Conservation (phyloP, 805 yeast genomes). For the Tetrapisispora phaffii region DNA sequence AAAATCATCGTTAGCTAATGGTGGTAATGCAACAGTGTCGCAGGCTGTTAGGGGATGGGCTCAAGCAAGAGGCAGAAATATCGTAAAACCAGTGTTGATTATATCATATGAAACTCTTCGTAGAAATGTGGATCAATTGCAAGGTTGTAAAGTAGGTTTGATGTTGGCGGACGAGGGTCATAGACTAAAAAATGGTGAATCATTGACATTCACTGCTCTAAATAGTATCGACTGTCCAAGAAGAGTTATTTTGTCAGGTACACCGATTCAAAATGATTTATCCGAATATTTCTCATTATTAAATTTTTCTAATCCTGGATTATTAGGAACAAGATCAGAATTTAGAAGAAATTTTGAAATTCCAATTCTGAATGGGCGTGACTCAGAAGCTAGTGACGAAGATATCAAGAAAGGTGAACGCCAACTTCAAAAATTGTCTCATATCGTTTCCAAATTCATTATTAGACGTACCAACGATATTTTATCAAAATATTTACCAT, state of each 20-base stretch:
- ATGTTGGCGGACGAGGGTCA: constrained; percentile 84
- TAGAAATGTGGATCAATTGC: constrained; percentile 67
- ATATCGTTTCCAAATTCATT: constrained; percentile 76
- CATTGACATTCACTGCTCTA: constrained; percentile 79
- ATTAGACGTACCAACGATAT: constrained; percentile 94
- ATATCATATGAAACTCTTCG: constrained; percentile 91
- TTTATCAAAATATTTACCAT: constrained; percentile 84
- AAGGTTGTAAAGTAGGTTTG: constrained; percentile 73
- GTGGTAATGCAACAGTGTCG: constrained; percentile 47
- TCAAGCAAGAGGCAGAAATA: constrained; percentile 71
- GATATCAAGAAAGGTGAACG: constrained; percentile 61
- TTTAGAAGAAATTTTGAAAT: constrained; percentile 79
- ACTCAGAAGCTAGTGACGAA: constrained; percentile 75
- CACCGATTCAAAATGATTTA: constrained; percentile 92
- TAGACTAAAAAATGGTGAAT: constrained; percentile 78
- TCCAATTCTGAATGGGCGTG: constrained; percentile 75
- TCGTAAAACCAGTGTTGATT: constrained; percentile 87
- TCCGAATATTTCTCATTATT: constrained; percentile 87
- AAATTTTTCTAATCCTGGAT: constrained; percentile 90
- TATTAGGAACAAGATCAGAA: constrained; percentile 73
- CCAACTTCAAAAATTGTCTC: constrained; percentile 61
- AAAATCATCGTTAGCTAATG: constrained; percentile 43
- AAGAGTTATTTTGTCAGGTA: constrained; percentile 87
- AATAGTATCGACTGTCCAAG: constrained; percentile 77
- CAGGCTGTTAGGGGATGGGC: constrained; percentile 75